Base-by-base conservation (phyloP, 257 asterid genomes). In the Marsdenia floribunda region DNA sequence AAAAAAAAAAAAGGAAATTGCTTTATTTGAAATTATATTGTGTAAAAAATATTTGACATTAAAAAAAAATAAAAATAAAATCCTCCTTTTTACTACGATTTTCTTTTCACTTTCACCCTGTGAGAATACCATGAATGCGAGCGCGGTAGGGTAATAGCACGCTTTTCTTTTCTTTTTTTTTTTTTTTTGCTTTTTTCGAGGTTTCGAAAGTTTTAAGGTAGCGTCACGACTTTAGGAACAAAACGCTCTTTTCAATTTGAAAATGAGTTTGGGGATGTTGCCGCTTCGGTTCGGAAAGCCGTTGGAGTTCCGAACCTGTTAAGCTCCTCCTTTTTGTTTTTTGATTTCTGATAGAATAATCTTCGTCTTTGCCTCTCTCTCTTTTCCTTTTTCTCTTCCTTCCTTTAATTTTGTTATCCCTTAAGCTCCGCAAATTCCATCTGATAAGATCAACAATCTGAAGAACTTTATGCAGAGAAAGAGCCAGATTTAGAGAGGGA, bases 221-320 rank as follows among this genome's bases (percentile, higher is more conserved):
- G 16, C 40, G 68, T n/a, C 26, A 21, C 63, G 33, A 22, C 57
- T 59, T 8, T 2, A n/a, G 53, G 67, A 21, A 22, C 26, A 19
- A 44, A 57, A 40, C 24, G 33, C 47, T 40, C 50, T 57, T 6
- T 40, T 6, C 35, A 13, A 65, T 59, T 81, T 79, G 67, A 79
- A 81, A 61, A 9, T 37, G 6, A 54, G 83, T 74, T 26, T 78
- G 66, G 83, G 73, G 29, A 5, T 21, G 26, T 55, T 70, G 44
- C 15, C 15, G 22, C 29, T 70, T 70, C 69, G 88, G 80, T 76
- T 81, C 78, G 85, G 85, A 69, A 70, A 75, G 81, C 87, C 87
- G 87, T 85, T 83, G n/a, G 77, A 42, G 68, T 15, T 74, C 82
- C 83, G 72, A 81, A 66, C 71, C 85, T 78, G 29, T 40, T 59